Base-by-base conservation (phyloP, 495 filamentous ascomycete genomes). In the Neurospora cerealis region DNA sequence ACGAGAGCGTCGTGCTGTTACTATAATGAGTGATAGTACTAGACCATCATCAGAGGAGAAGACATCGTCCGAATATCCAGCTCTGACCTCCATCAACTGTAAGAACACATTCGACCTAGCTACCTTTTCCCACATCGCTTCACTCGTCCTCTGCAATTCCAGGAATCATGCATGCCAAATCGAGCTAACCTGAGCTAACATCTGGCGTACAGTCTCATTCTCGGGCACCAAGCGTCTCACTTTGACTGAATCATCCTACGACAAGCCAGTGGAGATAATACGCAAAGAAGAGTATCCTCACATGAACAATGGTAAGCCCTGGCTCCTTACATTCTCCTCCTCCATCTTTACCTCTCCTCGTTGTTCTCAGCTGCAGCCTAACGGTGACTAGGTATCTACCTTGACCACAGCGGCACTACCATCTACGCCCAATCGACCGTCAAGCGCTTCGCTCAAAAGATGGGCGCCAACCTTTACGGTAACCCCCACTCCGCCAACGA, bases 391-490 rank as follows among this genome's bases (percentile, higher is more conserved):
- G 84, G 84, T n/a, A 75, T 82, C 69, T 94, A 94, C 80, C 88
- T 94, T 37, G 92, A 94, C 77, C 91, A 94, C 83, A 88, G 88
- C 34, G 92, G 92, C 21, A 87, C 91, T n/a, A 92, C 92, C 4
- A 86, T 92, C 48, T 92, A 91, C 74, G 87, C 91, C 24, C 87
- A 83, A 77, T 90, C 91, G 15, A 83, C 90, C 32, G 80, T 93
- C 36, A 82, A 87, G 21, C 80, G 85, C 17, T 91, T 92, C 80
- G 86, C 88, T 24, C 72, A 83, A 2, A 87, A 88, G 70, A 84
- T 93, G 79, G 80, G 84, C 9, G 73, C 84, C 4, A 87, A 87
- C 74, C 85, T 95, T 44, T 90, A 90, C 73, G 91, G 92, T 32
- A 95, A 95, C 76, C 92, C 92, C 7, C 92, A 95, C 77, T 94